Evolutionary conservation across 202 grass and related monocot species (phyloP).

Genomic region (Carex sylvatica): DNA sequence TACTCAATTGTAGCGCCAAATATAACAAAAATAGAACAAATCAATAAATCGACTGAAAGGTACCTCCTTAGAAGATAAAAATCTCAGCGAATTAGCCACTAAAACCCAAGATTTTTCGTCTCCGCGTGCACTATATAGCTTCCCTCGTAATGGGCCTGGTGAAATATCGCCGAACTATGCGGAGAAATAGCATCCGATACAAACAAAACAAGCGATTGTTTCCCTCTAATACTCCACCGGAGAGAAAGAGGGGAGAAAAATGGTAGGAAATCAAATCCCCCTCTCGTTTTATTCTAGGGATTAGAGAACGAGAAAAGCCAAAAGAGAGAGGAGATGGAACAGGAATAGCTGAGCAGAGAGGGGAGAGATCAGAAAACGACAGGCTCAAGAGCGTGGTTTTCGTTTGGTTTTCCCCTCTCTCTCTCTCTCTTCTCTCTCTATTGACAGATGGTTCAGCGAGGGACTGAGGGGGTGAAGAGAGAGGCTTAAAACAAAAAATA

Average conservation of each 20-base stretch:
- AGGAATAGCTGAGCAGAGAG: conserved; percentile 4
- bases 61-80: conserved; percentile 36
- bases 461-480: background rate
- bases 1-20: background rate
- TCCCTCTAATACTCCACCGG: background rate
- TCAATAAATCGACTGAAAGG: conserved; percentile 3
- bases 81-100: conserved; percentile 9
- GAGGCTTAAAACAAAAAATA: background rate
- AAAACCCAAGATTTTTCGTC: conserved; percentile 5
- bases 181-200: conserved; percentile 13
- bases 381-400: conserved; percentile 11
- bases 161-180: background rate
- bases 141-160: background rate
- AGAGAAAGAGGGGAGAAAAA: background rate
- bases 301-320: conserved; percentile 14
- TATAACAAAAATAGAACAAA: background rate
- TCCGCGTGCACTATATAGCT: background rate
- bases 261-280: background rate
- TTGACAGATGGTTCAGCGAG: conserved; percentile 8
- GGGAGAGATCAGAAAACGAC: conserved; percentile 22
- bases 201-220: background rate
- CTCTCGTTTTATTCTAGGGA: conserved; percentile 13
- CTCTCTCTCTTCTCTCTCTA: background rate
- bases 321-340: conserved; percentile 16
- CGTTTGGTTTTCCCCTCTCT: background rate